Percentiles rank a stretch among this genome's conserved stretches.
Conservation (phyloP, 768 basidiomycete species). For the Russula sp. region DNA sequence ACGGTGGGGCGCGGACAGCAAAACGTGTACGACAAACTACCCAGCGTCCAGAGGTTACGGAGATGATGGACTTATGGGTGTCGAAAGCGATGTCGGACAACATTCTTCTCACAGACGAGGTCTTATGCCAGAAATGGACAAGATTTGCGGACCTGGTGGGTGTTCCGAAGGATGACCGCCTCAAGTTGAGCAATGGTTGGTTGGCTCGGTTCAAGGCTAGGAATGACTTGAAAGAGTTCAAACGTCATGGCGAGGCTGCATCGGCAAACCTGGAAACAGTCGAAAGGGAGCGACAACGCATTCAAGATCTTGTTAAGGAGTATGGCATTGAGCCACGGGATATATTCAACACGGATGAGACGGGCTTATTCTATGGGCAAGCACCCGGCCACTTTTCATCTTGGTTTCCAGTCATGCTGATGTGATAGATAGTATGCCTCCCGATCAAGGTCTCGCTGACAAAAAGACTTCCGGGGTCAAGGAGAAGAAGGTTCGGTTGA, state of each 20-base stretch:
- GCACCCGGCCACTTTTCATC: background rate
- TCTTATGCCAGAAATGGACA: background rate
- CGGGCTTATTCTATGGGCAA: background rate
- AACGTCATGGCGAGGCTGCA: background rate
- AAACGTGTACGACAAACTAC: background rate
- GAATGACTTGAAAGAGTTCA: background rate
- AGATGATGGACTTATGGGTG: conserved; percentile 6
- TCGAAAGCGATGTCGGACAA: background rate
- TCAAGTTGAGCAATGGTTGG: background rate
- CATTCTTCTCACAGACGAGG: background rate
- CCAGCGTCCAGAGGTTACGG: background rate
- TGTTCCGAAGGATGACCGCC: background rate
- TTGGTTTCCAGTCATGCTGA: too few relatives aligned
- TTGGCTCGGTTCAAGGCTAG: background rate
- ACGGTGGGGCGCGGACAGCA: background rate
- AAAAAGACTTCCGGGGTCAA: background rate
- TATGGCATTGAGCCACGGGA: background rate
- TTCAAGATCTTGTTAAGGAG: background rate
- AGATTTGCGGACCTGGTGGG: background rate
- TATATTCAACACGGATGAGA: conserved; percentile 13
- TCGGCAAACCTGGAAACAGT: background rate
- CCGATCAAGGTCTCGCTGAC: background rate
- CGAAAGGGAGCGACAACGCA: background rate
- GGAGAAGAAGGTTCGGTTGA: background rate
- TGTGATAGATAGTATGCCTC: background rate